phyloP scores from a whole-genome alignment of 2,329 filamentous ascomycete genomes.

The Hypoxylon sp. region DNA sequence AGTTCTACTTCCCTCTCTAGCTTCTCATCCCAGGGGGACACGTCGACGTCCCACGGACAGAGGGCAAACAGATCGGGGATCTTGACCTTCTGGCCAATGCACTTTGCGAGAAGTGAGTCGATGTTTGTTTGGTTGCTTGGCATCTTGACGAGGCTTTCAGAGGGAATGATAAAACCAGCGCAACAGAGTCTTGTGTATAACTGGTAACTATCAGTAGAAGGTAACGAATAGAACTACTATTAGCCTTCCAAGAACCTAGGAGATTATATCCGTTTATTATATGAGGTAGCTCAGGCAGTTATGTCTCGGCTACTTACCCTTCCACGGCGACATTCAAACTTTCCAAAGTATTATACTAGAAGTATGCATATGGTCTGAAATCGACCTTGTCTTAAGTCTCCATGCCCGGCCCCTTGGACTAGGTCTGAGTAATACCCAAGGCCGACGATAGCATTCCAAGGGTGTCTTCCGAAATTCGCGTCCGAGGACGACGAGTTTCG shows the following conservation, averaged over 20 bases:
- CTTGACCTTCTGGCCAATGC: conserved; percentile 23
- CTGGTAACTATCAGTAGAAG: too few relatives aligned
- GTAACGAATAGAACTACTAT: not conserved
- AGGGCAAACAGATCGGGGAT: conserved; percentile 26
- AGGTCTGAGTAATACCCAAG: not conserved
- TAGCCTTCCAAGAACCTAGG: not conserved
- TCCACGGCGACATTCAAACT: not conserved
- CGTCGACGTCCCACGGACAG: conserved; percentile 14
- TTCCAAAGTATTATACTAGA: not conserved
- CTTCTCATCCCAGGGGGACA: conserved; percentile 5
- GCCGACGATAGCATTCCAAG: not conserved
- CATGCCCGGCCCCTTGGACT: not conserved
- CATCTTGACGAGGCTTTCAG: conserved; percentile 28
- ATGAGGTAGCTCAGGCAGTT: not conserved
- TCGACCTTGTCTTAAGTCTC: not conserved
- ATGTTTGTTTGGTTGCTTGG: not conserved
- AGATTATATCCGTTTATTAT: not conserved
- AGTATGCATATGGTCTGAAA: not conserved
- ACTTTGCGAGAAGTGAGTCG: conserved; percentile 20
- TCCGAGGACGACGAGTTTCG: not conserved
- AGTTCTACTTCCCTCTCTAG: conserved; percentile 19
- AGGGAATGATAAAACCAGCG: not conserved
- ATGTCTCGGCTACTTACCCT: not conserved
- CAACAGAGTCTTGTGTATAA: not conserved
- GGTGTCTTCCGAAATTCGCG: not conserved